phyloP scores from a whole-genome alignment of 2,329 filamentous ascomycete genomes.

The Fusarium albosuccineum region DNA sequence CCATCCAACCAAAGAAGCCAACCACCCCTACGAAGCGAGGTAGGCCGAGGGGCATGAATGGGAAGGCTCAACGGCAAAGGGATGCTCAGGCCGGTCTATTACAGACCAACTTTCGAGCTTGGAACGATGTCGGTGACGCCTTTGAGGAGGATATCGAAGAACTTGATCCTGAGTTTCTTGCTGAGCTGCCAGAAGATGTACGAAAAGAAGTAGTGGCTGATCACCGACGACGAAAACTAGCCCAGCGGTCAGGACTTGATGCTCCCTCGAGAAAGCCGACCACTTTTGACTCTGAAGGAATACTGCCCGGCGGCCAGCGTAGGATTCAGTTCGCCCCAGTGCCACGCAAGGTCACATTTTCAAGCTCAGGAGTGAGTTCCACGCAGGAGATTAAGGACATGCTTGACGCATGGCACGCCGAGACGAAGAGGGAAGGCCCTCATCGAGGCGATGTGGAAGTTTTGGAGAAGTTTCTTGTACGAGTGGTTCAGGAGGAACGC shows the following conservation, averaged over 20 bases:
- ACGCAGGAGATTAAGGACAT: conserved; percentile 77
- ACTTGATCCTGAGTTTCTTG: conserved; percentile 80
- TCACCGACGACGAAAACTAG: conserved; percentile 69
- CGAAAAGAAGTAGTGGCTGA: conserved; percentile 83
- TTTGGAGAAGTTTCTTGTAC: conserved; percentile 77
- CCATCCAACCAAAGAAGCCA: conserved; percentile 64
- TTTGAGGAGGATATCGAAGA: conserved; percentile 58
- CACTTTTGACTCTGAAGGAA: conserved; percentile 40
- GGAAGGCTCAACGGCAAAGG: conserved; percentile 63
- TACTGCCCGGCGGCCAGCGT: conserved; percentile 54
- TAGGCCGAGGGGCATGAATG: conserved; percentile 55
- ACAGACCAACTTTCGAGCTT: conserved; percentile 79
- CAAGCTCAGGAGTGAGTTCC: conserved; percentile 57
- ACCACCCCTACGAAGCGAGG: conserved; percentile 76
- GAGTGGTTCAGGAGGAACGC: conserved; percentile 80
- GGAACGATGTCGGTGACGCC: conserved; percentile 49
- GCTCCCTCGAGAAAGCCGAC: conserved; percentile 47
- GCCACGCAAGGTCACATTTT: conserved; percentile 63
- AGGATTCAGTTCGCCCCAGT: conserved; percentile 61
- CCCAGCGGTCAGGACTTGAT: conserved; percentile 66
- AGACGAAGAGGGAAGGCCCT: conserved; percentile 80
- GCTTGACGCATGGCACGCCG: conserved; percentile 79
- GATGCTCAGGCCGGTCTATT: conserved; percentile 71
- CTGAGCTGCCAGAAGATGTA: conserved; percentile 85
- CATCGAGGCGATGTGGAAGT: conserved; percentile 83